Conservation (phyloP, 768 basidiomycete genomes). For the Hericium alpestre region DNA sequence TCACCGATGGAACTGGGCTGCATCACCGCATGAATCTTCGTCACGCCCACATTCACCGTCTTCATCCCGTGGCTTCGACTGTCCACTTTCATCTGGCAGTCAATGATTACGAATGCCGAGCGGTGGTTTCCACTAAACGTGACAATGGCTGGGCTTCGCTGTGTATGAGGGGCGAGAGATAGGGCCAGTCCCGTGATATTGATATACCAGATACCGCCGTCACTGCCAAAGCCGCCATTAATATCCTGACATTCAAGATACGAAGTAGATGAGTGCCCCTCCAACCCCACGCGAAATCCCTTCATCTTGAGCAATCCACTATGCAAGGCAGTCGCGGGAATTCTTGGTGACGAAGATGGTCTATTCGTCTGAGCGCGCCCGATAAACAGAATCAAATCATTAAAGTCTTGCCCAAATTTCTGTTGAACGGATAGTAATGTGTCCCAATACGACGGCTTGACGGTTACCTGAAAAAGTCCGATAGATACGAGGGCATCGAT, state of each 20-base stretch:
- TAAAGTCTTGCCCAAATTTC: conserved; percentile 84
- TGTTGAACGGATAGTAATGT: conserved; percentile 75
- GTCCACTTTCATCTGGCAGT: conserved; percentile 36
- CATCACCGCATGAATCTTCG: conserved; percentile 86
- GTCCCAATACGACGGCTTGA: conserved; percentile 80
- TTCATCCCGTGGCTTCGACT: conserved; percentile 8
- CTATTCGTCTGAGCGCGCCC: conserved; percentile 41
- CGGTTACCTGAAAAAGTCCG: conserved; percentile 58
- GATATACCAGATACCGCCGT: conserved; percentile 46
- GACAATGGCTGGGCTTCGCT: conserved; percentile 23
- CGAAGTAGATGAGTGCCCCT: conserved; percentile 61
- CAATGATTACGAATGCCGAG: conserved; percentile 79
- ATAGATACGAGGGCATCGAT: conserved; percentile 50
- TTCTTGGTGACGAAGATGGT: conserved; percentile 3
- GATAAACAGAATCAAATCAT: conserved; percentile 61
- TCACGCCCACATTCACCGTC: conserved; percentile 45
- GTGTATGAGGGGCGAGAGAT: conserved; percentile 63
- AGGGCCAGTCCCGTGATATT: conserved; percentile 66
- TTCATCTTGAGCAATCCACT: conserved; percentile 53
- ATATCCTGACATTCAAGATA: conserved; percentile 71
- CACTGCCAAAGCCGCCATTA: conserved; percentile 46
- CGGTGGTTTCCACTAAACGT: conserved; percentile 49
- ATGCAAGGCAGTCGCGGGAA: conserved; percentile 15
- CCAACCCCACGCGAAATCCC: conserved; percentile 73
- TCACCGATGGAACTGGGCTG: conserved; percentile 89